A percentile compares a stretch with the other conserved stretches of the same genome.
phyloP scores from a whole-genome alignment of 2,329 filamentous ascomycete species.

The Cadophora malorum region DNA sequence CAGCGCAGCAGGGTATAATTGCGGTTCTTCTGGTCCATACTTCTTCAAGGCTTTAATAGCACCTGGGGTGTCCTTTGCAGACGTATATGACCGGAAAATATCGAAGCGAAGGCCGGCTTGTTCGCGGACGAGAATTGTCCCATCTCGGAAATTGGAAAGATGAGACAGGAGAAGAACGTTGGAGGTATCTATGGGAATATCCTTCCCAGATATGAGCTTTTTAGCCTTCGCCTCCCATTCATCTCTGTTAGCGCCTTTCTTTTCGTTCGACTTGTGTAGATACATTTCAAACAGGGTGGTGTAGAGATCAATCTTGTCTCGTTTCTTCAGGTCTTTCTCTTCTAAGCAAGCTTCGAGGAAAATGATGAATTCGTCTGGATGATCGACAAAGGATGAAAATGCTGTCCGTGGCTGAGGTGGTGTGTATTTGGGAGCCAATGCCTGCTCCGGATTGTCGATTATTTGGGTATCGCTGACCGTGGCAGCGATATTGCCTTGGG shows the following conservation, averaged over 20 bases:
- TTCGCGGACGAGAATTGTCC: constrained; percentile 91
- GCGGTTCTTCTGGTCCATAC: constrained; percentile 89
- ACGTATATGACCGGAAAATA: constrained; percentile 95
- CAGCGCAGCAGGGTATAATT: constrained; percentile 89
- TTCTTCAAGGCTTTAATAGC: constrained; percentile 89
- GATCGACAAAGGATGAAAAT: constrained; percentile 96
- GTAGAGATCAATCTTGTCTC: constrained; percentile 84
- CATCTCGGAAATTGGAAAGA: constrained; percentile 86
- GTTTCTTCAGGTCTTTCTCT: constrained; percentile 71
- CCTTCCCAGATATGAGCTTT: constrained; percentile 80
- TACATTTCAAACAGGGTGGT: constrained; percentile 99
- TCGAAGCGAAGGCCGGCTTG: constrained; percentile 91
- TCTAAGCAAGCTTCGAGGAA: constrained; percentile 90
- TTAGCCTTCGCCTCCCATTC: constrained; percentile 93
- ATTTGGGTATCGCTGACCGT: constrained; percentile 61
- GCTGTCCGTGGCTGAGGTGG: constrained; percentile 85
- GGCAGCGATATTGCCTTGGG: constrained; percentile 56
- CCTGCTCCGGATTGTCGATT: constrained; percentile 52
- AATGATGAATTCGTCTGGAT: constrained; percentile 86
- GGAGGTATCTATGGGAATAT: constrained; percentile 89
- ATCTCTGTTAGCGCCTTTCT: constrained; percentile 72
- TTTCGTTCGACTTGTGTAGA: constrained; percentile 82
- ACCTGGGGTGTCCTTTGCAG: constrained; percentile 87
- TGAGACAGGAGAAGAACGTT: constrained; percentile 94
- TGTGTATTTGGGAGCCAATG: constrained; percentile 66